A percentile compares a stretch with the other conserved stretches of the same genome.
Evolutionary conservation across 345 rosid genomes (phyloP).

Genomic region (Pistacia integerrima): DNA sequence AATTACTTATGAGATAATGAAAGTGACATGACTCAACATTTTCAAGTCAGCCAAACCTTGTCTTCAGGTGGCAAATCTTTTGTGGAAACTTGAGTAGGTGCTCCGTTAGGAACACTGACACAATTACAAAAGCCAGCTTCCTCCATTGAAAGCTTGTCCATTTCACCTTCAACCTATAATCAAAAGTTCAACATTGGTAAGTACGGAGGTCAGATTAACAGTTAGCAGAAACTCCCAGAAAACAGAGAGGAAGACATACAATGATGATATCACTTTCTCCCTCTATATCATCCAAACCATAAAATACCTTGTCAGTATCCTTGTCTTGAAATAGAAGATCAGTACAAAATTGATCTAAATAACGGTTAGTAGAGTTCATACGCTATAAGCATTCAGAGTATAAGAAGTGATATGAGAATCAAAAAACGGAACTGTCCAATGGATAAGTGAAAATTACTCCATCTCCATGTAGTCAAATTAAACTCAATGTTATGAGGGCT

Average conservation of each 20-base stretch:
- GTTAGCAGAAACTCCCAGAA: background rate
- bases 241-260: slow-evolving; percentile 43
- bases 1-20: no score
- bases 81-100: slow-evolving; percentile 5
- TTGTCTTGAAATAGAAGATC: slow-evolving; percentile 62
- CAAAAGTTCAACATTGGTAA: slow-evolving; percentile 19
- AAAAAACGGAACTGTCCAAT: background rate
- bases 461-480: background rate
- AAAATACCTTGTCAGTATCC: slow-evolving; percentile 71
- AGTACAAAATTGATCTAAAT: slow-evolving; percentile 14
- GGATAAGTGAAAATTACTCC: background rate
- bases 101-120: slow-evolving; percentile 30
- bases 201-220: background rate
- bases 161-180: slow-evolving; percentile 93
- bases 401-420: background rate
- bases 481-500: background rate
- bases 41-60: no score
- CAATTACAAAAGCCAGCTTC: no score
- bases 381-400: background rate
- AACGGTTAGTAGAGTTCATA: background rate
- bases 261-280: slow-evolving; percentile 71
- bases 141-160: slow-evolving; percentile 89
- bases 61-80: no score
- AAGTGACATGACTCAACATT: no score
- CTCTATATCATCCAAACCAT: slow-evolving; percentile 84